Evolutionary conservation across 1,284 basidiomycete species (phyloP).

Genomic region (Ganoderma sinense): DNA sequence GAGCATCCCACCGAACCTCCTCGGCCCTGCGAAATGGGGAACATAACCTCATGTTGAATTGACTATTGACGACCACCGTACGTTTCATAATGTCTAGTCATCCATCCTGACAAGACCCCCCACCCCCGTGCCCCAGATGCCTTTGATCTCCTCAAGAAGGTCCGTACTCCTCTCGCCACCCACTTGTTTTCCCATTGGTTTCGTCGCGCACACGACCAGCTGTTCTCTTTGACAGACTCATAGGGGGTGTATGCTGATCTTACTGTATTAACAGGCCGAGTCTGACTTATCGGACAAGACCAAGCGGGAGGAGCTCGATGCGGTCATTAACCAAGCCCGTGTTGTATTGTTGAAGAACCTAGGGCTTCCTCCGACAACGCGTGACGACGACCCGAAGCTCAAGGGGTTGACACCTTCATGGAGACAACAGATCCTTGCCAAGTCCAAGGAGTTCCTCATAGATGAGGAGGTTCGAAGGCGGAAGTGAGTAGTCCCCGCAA

Average conservation of each 20-base stretch:
- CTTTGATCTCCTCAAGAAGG: constrained; percentile 87
- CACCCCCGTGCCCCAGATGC: constrained; percentile 83
- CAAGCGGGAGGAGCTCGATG: constrained; percentile 82
- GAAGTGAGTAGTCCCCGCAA: constrained; percentile 58
- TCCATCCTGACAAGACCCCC: constrained; percentile 86
- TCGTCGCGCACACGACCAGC: constrained; percentile 9
- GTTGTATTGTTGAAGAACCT: constrained; percentile 64
- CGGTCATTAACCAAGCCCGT: constrained; percentile 77
- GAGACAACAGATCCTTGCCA: constrained; percentile 65
- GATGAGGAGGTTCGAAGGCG: constrained; percentile 83
- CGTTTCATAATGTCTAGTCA: constrained; percentile 65
- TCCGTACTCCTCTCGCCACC: constrained; percentile 37
- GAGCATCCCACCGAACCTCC: constrained; percentile 42
- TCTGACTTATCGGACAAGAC: constrained; percentile 77
- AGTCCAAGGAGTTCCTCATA: constrained; percentile 81
- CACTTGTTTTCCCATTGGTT: not conserved
- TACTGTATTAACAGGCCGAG: constrained; percentile 64
- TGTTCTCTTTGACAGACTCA: not conserved
- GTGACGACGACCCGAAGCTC: constrained; percentile 63
- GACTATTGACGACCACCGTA: constrained; percentile 41
- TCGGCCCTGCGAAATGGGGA: constrained; percentile 7
- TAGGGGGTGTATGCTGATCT: constrained; percentile 4
- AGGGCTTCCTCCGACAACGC: constrained; percentile 62
- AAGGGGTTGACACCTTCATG: constrained; percentile 66
- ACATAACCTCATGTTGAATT: constrained; percentile 14